Evolutionary conservation across 495 filamentous ascomycete genomes (phyloP), one percentile per base, ranked within the genome.

Genomic region (Darksidea phi): DNA sequence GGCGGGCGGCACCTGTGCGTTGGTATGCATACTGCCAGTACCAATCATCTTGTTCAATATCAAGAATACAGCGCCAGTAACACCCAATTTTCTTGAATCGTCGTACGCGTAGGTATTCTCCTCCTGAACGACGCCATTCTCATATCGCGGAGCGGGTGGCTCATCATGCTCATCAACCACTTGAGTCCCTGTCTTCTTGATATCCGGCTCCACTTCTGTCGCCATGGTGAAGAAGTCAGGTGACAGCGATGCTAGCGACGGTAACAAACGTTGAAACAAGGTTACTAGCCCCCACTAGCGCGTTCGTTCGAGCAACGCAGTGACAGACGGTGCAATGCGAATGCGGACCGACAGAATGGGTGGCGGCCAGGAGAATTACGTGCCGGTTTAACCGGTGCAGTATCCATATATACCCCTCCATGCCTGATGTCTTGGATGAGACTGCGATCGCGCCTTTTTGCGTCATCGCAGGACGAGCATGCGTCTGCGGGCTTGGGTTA

Each of bases 11-110:
- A 28, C n/a, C 12, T 7, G n/a, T 20, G 13, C 21, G n/a, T 34
- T 18, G 13, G 32, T 1, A 17, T 10, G 63, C 75, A 61, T 54
- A 78, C 78, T 77, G 48, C 81, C 81, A 6, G 81, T 83, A 32
- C 81, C 79, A 32, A 83, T 80, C 80, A 83, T 83, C 67, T 82
- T 82, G 64, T 83, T 83, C 45, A 83, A 54, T 38, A 83, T 83
- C 37, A 83, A 54, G 52, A 81, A 83, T 5, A 79, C 77, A 8
- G 81, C 73, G 5, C 79, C 78, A 1, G 75, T 75, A 28, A 82
- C 72, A 2, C 81, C 81, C 11, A 83, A 73, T 65, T 80, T 80
- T 13, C 74, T 67, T 6, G 74, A 75, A 0, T 80, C 79, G 17
- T 73, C 68, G 37, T 73, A 72, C 7, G 58, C 67, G 48, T 75